Evolutionary conservation across 495 filamentous ascomycete species (phyloP).

Genomic region (Aspergillus ellipticus): DNA sequence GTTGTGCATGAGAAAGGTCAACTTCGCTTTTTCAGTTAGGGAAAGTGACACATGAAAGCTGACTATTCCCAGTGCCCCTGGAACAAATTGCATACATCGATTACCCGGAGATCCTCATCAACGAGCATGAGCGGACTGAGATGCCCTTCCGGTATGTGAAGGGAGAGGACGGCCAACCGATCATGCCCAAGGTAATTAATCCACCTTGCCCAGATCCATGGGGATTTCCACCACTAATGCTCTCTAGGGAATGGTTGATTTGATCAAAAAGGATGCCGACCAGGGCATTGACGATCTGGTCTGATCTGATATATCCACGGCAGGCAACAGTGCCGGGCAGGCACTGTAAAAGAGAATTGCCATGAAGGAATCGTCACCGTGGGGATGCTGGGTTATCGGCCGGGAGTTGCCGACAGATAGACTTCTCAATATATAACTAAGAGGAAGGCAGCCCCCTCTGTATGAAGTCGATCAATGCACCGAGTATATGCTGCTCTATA

Average conservation of each 20-base stretch:
- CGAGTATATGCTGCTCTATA: not conserved
- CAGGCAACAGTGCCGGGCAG: not conserved
- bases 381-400: not conserved
- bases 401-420: not conserved
- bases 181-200: conserved; percentile 79
- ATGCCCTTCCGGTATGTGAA: conserved; percentile 98
- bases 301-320: conserved; percentile 31
- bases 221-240: not conserved
- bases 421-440: not conserved
- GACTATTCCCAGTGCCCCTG: conserved; percentile 57
- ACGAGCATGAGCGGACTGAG: conserved; percentile 85
- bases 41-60: conserved; percentile 10
- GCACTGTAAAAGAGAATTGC: not conserved
- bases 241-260: conserved; percentile 80
- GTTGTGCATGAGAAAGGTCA: conserved; percentile 78
- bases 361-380: not conserved
- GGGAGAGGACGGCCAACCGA: conserved; percentile 64
- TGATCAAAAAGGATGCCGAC: conserved; percentile 92
- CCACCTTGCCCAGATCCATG: not conserved
- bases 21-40: not conserved
- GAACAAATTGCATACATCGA: conserved; percentile 77
- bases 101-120: conserved; percentile 82
- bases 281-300: conserved; percentile 87
- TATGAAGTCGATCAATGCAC: not conserved
- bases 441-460: too few relatives aligned